Evolutionary conservation across 768 basidiomycete species (phyloP).

Genomic region (Rhizopogon roseolus): DNA sequence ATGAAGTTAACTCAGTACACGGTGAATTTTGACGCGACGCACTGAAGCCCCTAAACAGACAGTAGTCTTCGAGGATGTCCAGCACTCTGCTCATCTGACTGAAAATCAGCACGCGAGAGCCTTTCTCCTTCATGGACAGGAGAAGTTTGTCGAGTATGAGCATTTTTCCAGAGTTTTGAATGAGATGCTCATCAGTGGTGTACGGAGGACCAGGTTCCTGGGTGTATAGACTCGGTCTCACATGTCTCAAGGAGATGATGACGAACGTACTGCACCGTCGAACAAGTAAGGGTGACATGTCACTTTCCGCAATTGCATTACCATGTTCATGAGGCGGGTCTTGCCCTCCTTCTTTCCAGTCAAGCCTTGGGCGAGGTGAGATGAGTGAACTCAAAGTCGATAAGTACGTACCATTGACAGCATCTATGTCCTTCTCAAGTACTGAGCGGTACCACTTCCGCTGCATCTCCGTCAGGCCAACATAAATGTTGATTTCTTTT

Average conservation of each 20-base stretch:
- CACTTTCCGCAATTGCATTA: constrained; percentile 95
- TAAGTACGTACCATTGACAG: constrained; percentile 74
- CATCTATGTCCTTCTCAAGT: constrained; percentile 97
- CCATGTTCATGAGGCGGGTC: constrained; percentile 96
- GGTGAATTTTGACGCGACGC: constrained; percentile 23
- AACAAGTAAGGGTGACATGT: constrained; percentile 91
- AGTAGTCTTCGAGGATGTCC: constrained; percentile 97
- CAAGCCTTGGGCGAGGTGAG: constrained; percentile 44
- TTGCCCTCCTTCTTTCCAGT: constrained; percentile 99
- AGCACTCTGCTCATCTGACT: constrained; percentile 99
- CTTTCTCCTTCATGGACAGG: constrained; percentile 80
- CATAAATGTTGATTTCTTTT: constrained; percentile 98
- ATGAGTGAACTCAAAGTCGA: not conserved
- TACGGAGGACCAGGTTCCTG: constrained; percentile 97
- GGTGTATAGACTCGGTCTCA: not conserved
- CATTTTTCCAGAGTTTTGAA: constrained; percentile 97
- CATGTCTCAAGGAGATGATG: not conserved
- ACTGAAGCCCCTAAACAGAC: constrained; percentile 88
- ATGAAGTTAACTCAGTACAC: constrained; percentile 2
- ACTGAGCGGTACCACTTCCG: constrained; percentile 96
- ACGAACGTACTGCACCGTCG: constrained; percentile 73
- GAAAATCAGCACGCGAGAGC: constrained; percentile 95
- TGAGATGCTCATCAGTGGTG: constrained; percentile 94
- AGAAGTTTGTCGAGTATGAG: constrained; percentile 94
- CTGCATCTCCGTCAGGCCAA: constrained; percentile 96